A percentile compares a stretch with the other conserved stretches of the same genome.
phyloP scores from a whole-genome alignment of 164 flowering plant species.

The Vitis rupestris region DNA sequence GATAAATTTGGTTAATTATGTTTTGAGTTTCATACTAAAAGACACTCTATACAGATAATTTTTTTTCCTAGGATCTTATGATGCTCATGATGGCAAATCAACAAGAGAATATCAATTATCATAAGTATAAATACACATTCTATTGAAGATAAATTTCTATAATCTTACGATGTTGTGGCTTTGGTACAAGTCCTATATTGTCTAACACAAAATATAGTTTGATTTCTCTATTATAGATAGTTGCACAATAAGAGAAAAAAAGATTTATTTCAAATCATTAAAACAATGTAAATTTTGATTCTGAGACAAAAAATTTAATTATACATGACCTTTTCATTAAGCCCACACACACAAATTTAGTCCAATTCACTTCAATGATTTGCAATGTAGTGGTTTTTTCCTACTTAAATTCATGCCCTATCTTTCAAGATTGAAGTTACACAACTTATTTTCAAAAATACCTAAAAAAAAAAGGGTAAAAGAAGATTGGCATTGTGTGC shows the following conservation, averaged over 20 bases:
- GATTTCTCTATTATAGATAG: constrained; percentile 83
- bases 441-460: constrained; percentile 14
- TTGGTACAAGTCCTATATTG: constrained; percentile 68
- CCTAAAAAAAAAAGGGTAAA: constrained; percentile 36
- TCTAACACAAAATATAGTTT: constrained; percentile 58
- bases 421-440: neutral
- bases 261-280: neutral
- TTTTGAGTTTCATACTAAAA: no score
- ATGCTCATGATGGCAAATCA: constrained; percentile 21
- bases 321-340: neutral
- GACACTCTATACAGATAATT: no score
- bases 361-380: no score
- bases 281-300: neutral
- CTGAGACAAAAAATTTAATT: no score
- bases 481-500: constrained; percentile 75
- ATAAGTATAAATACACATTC: neutral
- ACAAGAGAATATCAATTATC: constrained; percentile 8
- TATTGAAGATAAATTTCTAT: neutral
- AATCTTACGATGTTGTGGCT: constrained; percentile 78
- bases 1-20: no score
- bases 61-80: no score
- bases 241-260: constrained; percentile 36
- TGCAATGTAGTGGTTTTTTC: no score
- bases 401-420: no score
- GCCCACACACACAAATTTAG: no score